phyloP scores from a whole-genome alignment of 371 early-diverging fungal species.

The Apophysomyces sp. region DNA sequence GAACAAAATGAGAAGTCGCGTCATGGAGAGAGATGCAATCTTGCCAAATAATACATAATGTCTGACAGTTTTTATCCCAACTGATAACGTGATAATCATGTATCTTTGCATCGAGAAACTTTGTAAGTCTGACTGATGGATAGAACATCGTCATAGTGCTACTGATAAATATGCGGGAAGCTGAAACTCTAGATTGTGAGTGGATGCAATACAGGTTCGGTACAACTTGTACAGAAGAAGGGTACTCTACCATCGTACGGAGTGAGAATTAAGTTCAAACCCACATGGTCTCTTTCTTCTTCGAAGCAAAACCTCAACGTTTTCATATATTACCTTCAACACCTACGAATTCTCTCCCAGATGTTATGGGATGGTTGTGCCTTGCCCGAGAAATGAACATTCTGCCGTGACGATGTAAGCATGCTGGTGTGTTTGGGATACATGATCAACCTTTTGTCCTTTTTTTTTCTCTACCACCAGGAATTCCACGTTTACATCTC shows the following conservation, averaged over 20 bases:
- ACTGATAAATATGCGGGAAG: too few relatives aligned
- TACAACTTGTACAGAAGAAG: too few relatives aligned
- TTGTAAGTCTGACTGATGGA: too few relatives aligned
- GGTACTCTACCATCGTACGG: not conserved
- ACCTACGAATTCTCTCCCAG: not conserved
- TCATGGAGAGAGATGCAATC: too few relatives aligned
- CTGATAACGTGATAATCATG: too few relatives aligned
- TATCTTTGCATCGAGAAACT: too few relatives aligned
- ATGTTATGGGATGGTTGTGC: not conserved
- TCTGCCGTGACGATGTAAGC: not conserved
- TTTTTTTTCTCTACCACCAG: not conserved
- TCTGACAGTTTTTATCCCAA: too few relatives aligned
- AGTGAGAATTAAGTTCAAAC: conserved; percentile 1
- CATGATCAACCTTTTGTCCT: not conserved
- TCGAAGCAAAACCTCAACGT: not conserved
- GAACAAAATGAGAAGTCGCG: too few relatives aligned
- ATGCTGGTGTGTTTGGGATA: not conserved
- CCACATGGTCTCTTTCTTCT: conserved; percentile 1
- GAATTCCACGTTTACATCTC: not conserved
- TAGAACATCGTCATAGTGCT: too few relatives aligned
- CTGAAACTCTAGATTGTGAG: too few relatives aligned
- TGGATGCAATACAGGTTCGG: too few relatives aligned
- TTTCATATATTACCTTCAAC: not conserved
- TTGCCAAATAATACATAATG: too few relatives aligned
- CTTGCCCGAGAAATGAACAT: not conserved